Base-by-base conservation (phyloP, 2,329 filamentous ascomycete species). In the Colletotrichum horii region DNA sequence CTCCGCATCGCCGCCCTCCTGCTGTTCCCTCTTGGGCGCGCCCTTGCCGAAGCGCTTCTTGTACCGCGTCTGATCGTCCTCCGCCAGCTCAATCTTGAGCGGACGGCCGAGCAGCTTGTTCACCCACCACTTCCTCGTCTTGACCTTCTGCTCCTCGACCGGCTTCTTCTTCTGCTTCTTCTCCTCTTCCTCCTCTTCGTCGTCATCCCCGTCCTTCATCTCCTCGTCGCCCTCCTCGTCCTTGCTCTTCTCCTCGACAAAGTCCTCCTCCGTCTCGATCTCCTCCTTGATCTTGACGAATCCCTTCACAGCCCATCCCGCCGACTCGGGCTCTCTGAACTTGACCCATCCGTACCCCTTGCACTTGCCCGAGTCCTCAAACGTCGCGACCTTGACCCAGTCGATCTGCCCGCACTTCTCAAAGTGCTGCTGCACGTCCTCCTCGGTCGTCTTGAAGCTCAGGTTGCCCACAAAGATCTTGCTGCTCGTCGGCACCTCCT, bases 341-440 rank as follows among this genome's bases (percentile, higher is more conserved):
- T 95, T 95, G 76, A 99, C 92, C 96, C 97, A 99, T 8, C 94
- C 97, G 85, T 94, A 99, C 22, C 97, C 97, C 87, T 98, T 98
- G 88, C 97, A 99, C 87, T 98, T 99, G 58, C 97, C 97, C 24
- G 94, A 94, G 84, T 99, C 97, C 84, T 98, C 95, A 82, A 99
- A 99, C 1, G 96, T 98, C 4, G 97, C 97, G 79, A 98, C 88
- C 85, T 98, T 96, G 78, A 95, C 91, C 87, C 94, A 94, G 69
- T 93, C 91, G 77, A 98, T 92, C 77, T 93, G 89, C 66, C 97
- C 97, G 82, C 96, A 98, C 83, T 93, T 95, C 65, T 90, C 90
- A 83, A 98, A 98, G 82, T 98, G 95, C 78, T 93, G 89, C 78
- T 92, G 89, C 66, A 99, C 85, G 79, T 95, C 93, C 70, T 98